Percentiles rank a stretch among this genome's conserved stretches.
These are phyloP conservation scores for Acacia pycnantha DNA, from an alignment of 331 rosid species.

Conservation along the genomic window DNA sequence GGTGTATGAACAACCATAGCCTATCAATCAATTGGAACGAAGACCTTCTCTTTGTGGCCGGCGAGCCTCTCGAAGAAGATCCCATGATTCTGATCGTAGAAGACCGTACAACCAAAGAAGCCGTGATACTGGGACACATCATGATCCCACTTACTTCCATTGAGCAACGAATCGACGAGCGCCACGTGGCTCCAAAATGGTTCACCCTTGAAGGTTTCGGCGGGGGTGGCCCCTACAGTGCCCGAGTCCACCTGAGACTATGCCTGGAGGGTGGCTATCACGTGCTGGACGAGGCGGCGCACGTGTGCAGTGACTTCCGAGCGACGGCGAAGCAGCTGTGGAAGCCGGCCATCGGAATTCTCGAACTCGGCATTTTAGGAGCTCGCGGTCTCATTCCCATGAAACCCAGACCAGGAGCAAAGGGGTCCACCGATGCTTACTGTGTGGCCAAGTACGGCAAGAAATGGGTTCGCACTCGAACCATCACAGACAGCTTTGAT, in stretches of 20 bases:
- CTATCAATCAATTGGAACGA: conserved; percentile 62
- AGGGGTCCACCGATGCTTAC: conserved; percentile 69
- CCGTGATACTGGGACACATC: conserved; percentile 47
- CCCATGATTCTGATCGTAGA: conserved; percentile 49
- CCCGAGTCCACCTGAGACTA: conserved; percentile 58
- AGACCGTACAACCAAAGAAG: conserved; percentile 53
- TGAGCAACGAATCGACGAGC: conserved; percentile 66
- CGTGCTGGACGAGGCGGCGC: conserved; percentile 81
- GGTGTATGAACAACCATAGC: conserved; percentile 58
- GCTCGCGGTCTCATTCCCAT: conserved; percentile 64
- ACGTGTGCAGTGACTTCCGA: conserved; percentile 70
- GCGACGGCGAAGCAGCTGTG: conserved; percentile 73
- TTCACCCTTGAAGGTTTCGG: conserved; percentile 27
- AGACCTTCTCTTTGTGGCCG: conserved; percentile 60
- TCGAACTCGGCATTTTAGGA: conserved; percentile 70
- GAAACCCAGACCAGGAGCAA: conserved; percentile 44
- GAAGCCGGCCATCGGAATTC: conserved; percentile 62
- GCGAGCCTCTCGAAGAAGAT: conserved; percentile 73
- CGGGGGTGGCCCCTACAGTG: conserved; percentile 41
- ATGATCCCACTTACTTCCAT: conserved; percentile 46
- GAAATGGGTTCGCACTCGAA: conserved; percentile 77
- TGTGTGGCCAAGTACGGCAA: conserved; percentile 76
- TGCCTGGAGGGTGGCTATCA: conserved; percentile 79
- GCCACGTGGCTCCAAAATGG: conserved; percentile 66
- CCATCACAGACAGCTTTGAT: conserved; percentile 58